Conservation (phyloP, 176 grass and related monocot species). For the Miscanthus lutarioriparius region DNA sequence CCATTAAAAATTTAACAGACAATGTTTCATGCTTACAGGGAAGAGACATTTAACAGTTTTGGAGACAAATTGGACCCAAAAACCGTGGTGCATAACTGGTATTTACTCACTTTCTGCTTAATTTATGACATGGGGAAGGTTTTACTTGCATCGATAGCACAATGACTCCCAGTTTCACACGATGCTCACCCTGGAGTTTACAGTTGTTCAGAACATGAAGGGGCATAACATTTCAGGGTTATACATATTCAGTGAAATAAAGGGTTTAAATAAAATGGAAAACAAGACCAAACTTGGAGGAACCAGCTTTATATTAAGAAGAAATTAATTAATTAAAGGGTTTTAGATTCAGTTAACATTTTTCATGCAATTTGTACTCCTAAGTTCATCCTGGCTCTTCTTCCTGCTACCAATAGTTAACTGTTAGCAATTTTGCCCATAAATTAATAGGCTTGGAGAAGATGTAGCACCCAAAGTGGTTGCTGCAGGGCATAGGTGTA, state of each 20-base stretch:
- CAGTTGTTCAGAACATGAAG: constrained; percentile 6
- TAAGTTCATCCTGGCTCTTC: constrained; percentile 3
- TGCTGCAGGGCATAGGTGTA: constrained; percentile 80
- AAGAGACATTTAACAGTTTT: constrained; percentile 85
- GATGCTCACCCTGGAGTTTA: background rate
- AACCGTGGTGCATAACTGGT: constrained; percentile 94
- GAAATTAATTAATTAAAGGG: background rate
- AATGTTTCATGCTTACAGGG: constrained; percentile 45
- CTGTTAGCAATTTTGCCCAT: background rate
- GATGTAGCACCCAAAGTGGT: constrained; percentile 74
- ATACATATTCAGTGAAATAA: constrained; percentile 17
- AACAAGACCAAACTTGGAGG: background rate
- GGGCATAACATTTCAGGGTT: background rate
- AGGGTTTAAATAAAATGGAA: background rate
- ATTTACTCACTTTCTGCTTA: constrained; percentile 21
- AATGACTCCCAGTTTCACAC: background rate
- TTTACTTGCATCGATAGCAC: constrained; percentile 2
- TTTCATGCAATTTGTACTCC: background rate
- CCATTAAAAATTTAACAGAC: constrained; percentile 33
- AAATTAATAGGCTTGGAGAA: constrained; percentile 60
- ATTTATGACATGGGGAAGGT: background rate
- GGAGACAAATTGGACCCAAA: constrained; percentile 70
- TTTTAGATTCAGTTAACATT: constrained; percentile 18
- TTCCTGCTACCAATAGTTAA: constrained; percentile 28
- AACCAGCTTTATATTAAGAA: background rate